phyloP scores from a whole-genome alignment of 495 filamentous ascomycete genomes.

The Staphylotrichum tortipilum region DNA sequence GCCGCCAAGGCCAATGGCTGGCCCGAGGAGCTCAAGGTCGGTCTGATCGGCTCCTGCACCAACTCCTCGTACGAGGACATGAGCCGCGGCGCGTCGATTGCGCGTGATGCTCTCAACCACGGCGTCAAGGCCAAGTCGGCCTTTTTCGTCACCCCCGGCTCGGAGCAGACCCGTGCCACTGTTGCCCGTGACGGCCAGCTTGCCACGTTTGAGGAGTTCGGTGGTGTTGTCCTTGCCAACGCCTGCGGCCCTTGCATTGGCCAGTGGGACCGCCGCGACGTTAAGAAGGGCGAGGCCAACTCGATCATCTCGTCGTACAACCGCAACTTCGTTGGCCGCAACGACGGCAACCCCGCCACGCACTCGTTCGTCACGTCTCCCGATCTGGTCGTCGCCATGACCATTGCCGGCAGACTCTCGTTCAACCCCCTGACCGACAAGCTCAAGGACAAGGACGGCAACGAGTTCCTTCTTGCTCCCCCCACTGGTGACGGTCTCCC shows the following conservation, averaged over 20 bases:
- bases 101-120: slow-evolving; percentile 86
- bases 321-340: slow-evolving; percentile 97
- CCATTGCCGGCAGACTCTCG: slow-evolving; percentile 79
- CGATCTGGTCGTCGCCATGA: slow-evolving; percentile 88
- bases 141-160: slow-evolving; percentile 94
- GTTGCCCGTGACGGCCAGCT: slow-evolving; percentile 94
- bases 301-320: slow-evolving; percentile 30
- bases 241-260: slow-evolving; percentile 76
- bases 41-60: slow-evolving; percentile 95
- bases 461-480: slow-evolving; percentile 78
- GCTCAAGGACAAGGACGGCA: slow-evolving; percentile 93
- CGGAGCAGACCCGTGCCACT: slow-evolving; percentile 95
- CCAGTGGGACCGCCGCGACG: slow-evolving; percentile 92
- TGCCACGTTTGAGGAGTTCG: slow-evolving; percentile 93
- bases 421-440: slow-evolving; percentile 96
- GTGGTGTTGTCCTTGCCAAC: slow-evolving; percentile 92
- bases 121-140: slow-evolving; percentile 88
- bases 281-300: slow-evolving; percentile 96
- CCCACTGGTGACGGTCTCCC: slow-evolving; percentile 82
- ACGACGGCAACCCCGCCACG: slow-evolving; percentile 97
- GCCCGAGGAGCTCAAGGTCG: slow-evolving; percentile 96
- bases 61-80: slow-evolving; percentile 99
- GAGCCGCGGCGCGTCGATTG: slow-evolving; percentile 90
- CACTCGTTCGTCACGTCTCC: slow-evolving; percentile 99
- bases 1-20: slow-evolving; percentile 90